Evolutionary conservation across 371 early-diverging fungal species (phyloP), one percentile per base, ranked within the genome.

Genomic region (Sporodiniella umbellata): DNA sequence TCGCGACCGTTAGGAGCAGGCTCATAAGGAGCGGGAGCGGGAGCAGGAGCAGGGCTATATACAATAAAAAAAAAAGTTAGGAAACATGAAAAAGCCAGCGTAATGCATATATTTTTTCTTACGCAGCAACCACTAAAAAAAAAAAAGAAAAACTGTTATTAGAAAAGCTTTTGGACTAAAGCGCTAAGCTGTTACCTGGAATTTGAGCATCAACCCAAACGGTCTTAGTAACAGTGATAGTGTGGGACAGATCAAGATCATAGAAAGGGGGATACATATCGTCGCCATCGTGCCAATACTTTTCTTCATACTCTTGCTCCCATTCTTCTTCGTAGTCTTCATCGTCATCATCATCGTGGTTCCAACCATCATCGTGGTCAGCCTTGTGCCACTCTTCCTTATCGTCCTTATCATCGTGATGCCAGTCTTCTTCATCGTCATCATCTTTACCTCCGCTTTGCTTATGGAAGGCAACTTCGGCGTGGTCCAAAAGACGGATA

Each of bases 211-310:
- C 35, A 15, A 60, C 44, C 64, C 62, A 72, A 10, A 57, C 18
- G 19, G 69, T 68, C 28, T 52, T 64, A 44, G 66, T 68, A 25
- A 60, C 3, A 15, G 68, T 68, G 40, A 72, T 45, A 8, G 72
- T 72, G 21, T 68, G 68, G 30, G 39, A 40, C 26, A 42, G 33
- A 37, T 66, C 71, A 22, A 57, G 17, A 14, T 45, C 52, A 15
- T 19, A 25, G 23, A 28, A 51, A 23, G 31, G 44, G 15, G 38
- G 49, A 7, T n/a, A 25, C n/a, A 28, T 25, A 11, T 43, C 14
- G 3, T 25, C 44, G 19, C 19, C 44, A 5, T 43, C 22, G 22
- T 42, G 14, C 14, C 30, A 42, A 30, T 23, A 26, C 1, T 22
- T 43, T 33, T 53, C 42, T 18, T 56, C 55, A 22, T 53, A 4